A percentile compares a stretch with the other conserved stretches of the same genome.
These are phyloP conservation scores for Saccharomycopsis guyanensis DNA, from an alignment of 805 yeast genomes.

Conservation along the genomic window DNA sequence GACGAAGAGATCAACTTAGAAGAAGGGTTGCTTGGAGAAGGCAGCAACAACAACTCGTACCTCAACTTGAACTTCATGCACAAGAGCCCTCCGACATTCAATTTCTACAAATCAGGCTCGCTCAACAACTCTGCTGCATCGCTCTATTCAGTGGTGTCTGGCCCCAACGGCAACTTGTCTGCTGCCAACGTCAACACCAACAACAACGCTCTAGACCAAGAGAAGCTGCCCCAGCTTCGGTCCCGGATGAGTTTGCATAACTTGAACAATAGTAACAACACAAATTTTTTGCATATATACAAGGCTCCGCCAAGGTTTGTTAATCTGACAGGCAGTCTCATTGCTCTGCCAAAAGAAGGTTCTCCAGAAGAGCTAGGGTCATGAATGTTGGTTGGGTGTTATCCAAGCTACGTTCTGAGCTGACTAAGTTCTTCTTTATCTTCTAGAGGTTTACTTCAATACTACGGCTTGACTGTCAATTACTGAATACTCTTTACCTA, in stretches of 20 bases:
- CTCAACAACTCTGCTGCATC: slow-evolving; percentile 14
- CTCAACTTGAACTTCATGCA: slow-evolving; percentile 10
- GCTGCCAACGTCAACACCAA: neutral
- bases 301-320: neutral
- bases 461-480: too few relatives aligned
- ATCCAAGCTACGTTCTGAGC: too few relatives aligned
- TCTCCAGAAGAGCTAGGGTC: neutral
- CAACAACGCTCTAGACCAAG: neutral
- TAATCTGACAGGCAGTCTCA: neutral
- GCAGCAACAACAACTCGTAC: slow-evolving; percentile 6
- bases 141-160: slow-evolving; percentile 7
- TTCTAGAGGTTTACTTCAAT: too few relatives aligned
- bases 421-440: too few relatives aligned
- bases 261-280: slow-evolving; percentile 4
- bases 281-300: neutral
- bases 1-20: slow-evolving; percentile 17
- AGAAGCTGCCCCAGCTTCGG: slow-evolving; percentile 14
- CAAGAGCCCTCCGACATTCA: neutral
- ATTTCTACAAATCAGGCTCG: slow-evolving; percentile 8
- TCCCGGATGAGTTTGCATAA: slow-evolving; percentile 19
- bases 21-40: slow-evolving; percentile 11
- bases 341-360: neutral
- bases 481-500: too few relatives aligned
- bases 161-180: neutral
- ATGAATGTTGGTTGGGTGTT: too few relatives aligned